phyloP scores from a whole-genome alignment of 1,139 yeast genomes.

The Nakaseomyces sp. region DNA sequence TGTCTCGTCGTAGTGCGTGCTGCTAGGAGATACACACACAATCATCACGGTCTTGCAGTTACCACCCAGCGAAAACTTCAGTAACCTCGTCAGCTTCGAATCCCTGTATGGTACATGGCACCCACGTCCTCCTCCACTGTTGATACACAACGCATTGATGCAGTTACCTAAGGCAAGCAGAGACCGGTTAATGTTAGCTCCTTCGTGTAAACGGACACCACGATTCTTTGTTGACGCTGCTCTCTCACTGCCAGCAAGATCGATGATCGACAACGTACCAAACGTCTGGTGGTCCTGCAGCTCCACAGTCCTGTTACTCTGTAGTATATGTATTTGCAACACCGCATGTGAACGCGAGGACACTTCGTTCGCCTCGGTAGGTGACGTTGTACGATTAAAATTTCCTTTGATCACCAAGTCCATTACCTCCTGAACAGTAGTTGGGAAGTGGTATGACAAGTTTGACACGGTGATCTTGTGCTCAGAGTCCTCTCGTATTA shows the following conservation, averaged over 20 bases:
- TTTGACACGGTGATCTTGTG: constrained; percentile 67
- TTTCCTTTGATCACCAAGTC: constrained; percentile 68
- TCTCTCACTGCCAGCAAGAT: constrained; percentile 89
- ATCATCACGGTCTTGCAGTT: constrained; percentile 94
- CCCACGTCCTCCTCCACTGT: constrained; percentile 16
- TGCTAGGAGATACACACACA: constrained; percentile 83
- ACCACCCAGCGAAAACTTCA: constrained; percentile 89
- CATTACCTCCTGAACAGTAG: constrained; percentile 68
- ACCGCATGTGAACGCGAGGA: constrained; percentile 93
- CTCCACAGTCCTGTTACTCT: constrained; percentile 50
- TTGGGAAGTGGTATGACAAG: constrained; percentile 55
- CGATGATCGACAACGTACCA: constrained; percentile 80
- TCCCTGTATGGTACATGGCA: constrained; percentile 86
- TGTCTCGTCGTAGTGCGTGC: constrained; percentile 84
- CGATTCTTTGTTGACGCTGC: constrained; percentile 83
- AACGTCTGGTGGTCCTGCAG: constrained; percentile 58
- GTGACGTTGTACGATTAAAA: constrained; percentile 66
- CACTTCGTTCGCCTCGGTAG: constrained; percentile 85
- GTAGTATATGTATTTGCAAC: constrained; percentile 66
- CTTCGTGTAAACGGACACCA: constrained; percentile 74
- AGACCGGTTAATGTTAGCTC: constrained; percentile 87
- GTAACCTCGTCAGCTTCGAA: constrained; percentile 74
- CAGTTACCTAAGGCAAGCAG: constrained; percentile 86
- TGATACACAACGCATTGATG: constrained; percentile 70
- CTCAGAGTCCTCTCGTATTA: constrained; percentile 64